Conservation (phyloP, 2,329 filamentous ascomycete genomes). For the Parastagonospora nodorum region DNA sequence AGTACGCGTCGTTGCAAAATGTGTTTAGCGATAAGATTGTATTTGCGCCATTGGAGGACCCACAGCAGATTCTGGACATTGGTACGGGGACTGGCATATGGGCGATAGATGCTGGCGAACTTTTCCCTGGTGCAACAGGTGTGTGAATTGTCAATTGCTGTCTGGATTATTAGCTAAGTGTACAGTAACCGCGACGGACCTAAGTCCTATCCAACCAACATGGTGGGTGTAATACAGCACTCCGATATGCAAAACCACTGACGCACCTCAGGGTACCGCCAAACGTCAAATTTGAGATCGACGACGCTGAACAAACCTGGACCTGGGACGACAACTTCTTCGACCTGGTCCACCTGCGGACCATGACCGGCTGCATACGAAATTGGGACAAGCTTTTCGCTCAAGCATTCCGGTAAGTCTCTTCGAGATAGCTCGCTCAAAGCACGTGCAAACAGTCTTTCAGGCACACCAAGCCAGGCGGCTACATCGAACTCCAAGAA, state of each 20-base stretch:
- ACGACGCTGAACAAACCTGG: conserved; percentile 37
- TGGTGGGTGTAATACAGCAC: conserved; percentile 10
- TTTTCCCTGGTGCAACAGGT: conserved; percentile 24
- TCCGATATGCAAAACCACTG: neutral
- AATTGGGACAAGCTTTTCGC: conserved; percentile 58
- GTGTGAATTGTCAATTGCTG: neutral
- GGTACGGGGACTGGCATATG: conserved; percentile 41
- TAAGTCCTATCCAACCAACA: conserved; percentile 43
- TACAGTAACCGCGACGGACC: conserved; percentile 34
- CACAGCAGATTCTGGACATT: conserved; percentile 36
- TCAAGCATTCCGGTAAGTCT: conserved; percentile 48
- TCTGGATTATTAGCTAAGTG: too few species aligned
- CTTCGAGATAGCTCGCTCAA: too few species aligned
- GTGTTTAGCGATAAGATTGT: conserved; percentile 34
- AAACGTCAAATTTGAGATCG: conserved; percentile 35
- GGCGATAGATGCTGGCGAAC: conserved; percentile 41
- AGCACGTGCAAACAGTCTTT: neutral
- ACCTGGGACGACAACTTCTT: conserved; percentile 54
- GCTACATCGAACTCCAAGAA: conserved; percentile 37
- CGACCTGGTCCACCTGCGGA: conserved; percentile 61
- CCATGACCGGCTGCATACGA: conserved; percentile 58
- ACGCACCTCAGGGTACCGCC: conserved; percentile 22
- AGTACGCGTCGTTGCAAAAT: conserved; percentile 29
- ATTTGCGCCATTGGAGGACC: conserved; percentile 32
- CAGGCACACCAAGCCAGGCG: conserved; percentile 39